Base-by-base conservation (phyloP, 2,329 filamentous ascomycete genomes). In the Colletotrichum abscissum region DNA sequence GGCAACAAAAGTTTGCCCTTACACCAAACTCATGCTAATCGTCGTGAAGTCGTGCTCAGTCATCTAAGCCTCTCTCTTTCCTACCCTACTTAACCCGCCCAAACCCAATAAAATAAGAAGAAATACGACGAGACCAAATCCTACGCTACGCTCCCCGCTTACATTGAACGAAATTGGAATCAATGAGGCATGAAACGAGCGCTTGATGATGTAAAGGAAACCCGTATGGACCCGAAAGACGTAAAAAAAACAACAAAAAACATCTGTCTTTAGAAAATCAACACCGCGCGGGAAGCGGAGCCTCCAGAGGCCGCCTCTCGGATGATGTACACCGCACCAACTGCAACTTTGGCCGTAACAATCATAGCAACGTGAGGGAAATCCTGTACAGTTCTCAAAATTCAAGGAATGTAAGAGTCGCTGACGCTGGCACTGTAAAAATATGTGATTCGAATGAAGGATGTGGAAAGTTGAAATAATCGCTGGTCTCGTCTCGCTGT, bases 261-360 rank as follows among this genome's bases (percentile, higher is more conserved):
- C 22, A 22, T 57, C 16, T 35, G 28, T 49, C 19, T 30, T 46
- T 38, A 16, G 12, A 16, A 54, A 46, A 42, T 19, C 58, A 24
- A 11, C 16, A 52, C 56, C 24, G 42, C 55, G 33, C 38, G 52
- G n/a, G 59, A 55, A 38, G 33, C 54, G 52, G 38, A 19, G 19
- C 30, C 59, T 69, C 66, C 66, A 69, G 66, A 64, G 70, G 46
- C 33, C 33, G 30, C 26, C 38, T 58, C 59, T 52, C 30, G 19
- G 7, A 63, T 49, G 42, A 49, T 69, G 58, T 54, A 24, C 30
- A 30, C 30, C 49, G 14, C 19, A 24, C 42, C 30, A n/a, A 58
- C 35, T 12, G 52, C 38, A 59, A 30, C 55, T 55, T 49, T 49
- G 46, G 35, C 22, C 46, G 24, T 65, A 38, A 62, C 5, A 49